Base-by-base conservation (phyloP, 352 stramenopile species). In the Pythium guiyangense region DNA sequence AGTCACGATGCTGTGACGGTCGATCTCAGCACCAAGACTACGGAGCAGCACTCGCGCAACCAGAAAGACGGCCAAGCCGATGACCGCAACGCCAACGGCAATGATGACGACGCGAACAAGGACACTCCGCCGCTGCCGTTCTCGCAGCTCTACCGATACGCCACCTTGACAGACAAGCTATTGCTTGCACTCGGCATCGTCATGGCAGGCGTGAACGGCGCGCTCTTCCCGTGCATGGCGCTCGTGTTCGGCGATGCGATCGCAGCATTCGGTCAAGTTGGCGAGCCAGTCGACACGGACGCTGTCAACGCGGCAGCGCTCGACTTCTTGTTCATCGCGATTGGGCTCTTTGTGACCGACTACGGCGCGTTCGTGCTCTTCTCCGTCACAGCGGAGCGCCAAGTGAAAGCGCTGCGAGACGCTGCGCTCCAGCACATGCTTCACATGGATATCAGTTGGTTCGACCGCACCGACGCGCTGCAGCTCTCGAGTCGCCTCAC, bases 361-460 rank as follows among this genome's bases (percentile, higher is more conserved):
- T 78, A 69, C 46, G 50, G 45, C 4, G 63, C 63, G 20, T 80
- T 65, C 50, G 39, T 69, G 35, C 35, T 66, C 17, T 74, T 78
- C 61, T 64, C 50, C 17, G 57, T 40, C 5, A 60, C 61, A 0
- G 62, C 72, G 9, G 72, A 81, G 59, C 69, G 72, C 14, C 72
- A 81, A 52, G 74, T 86, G 69, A 76, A 82, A 53, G 44, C 49
- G 12, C 57, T 86, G 12, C 67, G 75, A 5, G 54, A 55, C 1
- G 45, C 67, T 20, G 62, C 53, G 11, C 49, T 86, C 29, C 54
- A 53, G 18, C 71, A 79, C 60, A 78, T 86, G 68, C 63, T 86
- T 26, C 60, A 78, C 43, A 51, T 81, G 52, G 67, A 86, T 39
- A 77, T 86, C 27, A n/a, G 47, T 10, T 86, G 75, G 75, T 84